These are phyloP conservation scores for Speleostelium caveatum DNA, from an alignment of 78 protist genomes.

Conservation along the genomic window DNA sequence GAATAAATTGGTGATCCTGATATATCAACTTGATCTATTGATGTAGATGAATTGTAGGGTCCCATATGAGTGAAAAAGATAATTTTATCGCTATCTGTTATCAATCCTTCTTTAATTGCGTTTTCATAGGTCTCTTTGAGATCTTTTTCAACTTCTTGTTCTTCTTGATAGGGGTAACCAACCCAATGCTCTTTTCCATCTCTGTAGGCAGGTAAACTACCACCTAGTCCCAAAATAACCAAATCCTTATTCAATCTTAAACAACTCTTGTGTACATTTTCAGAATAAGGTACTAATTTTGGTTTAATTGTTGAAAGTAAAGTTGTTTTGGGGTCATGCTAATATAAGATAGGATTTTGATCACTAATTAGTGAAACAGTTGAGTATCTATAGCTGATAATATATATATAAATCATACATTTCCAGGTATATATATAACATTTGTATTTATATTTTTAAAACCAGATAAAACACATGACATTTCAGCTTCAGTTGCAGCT, in stretches of 20 bases:
- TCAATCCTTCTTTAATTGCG: not conserved
- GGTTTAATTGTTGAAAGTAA: not conserved
- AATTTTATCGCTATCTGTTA: slow-evolving; percentile 21
- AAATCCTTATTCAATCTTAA: slow-evolving; percentile 34
- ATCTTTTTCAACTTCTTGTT: slow-evolving; percentile 8
- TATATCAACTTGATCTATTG: slow-evolving; percentile 35
- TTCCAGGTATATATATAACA: slow-evolving; percentile 48
- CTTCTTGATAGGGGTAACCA: slow-evolving; percentile 48
- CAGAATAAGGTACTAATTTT: slow-evolving; percentile 1
- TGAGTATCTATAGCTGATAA: not conserved
- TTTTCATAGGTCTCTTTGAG: not conserved
- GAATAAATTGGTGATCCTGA: slow-evolving; percentile 2
- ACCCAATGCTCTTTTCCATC: slow-evolving; percentile 41
- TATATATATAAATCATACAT: slow-evolving; percentile 6
- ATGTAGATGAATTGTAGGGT: slow-evolving; percentile 34
- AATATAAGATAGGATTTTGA: not conserved
- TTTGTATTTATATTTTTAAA: slow-evolving; percentile 21
- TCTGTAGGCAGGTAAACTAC: slow-evolving; percentile 39
- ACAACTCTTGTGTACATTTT: slow-evolving; percentile 7
- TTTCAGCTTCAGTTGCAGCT: slow-evolving; percentile 44
- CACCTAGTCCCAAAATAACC: slow-evolving; percentile 51
- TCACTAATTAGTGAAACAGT: not conserved
- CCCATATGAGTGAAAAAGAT: slow-evolving; percentile 63
- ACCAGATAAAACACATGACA: not conserved
- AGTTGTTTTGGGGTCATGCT: slow-evolving; percentile 65